Percentiles rank a stretch among this genome's conserved stretches.
Evolutionary conservation across 2,329 filamentous ascomycete species (phyloP).

Genomic region (Alternaria sp.): DNA sequence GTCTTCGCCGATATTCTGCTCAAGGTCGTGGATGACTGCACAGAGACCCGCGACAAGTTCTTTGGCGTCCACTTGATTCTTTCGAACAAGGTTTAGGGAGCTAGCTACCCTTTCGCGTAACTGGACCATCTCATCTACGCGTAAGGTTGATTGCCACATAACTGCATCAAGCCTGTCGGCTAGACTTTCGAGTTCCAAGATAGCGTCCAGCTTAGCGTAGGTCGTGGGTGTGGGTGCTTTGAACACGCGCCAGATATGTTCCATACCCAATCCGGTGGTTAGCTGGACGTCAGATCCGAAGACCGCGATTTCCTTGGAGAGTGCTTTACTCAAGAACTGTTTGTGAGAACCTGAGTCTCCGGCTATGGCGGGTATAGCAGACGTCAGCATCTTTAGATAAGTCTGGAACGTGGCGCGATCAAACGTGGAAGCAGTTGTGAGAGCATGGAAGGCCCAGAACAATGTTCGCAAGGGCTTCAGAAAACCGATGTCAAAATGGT

Average conservation of each 20-base stretch:
- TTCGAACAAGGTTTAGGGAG: slow-evolving; percentile 44
- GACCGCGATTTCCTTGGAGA: slow-evolving; percentile 40
- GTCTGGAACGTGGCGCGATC: slow-evolving; percentile 65
- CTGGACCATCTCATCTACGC: slow-evolving; percentile 47
- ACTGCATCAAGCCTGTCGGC: slow-evolving; percentile 57
- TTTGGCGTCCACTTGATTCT: slow-evolving; percentile 39
- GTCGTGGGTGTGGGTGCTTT: slow-evolving; percentile 65
- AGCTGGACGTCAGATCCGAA: slow-evolving; percentile 77
- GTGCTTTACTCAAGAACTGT: slow-evolving; percentile 36
- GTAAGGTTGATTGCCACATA: slow-evolving; percentile 49
- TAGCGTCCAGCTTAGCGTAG: slow-evolving; percentile 48
- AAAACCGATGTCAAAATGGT: slow-evolving; percentile 23
- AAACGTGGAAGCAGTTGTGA: slow-evolving; percentile 55
- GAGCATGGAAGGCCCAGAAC: slow-evolving; percentile 60
- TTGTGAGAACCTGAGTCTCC: slow-evolving; percentile 27
- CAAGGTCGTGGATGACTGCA: slow-evolving; percentile 42
- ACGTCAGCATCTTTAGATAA: slow-evolving; percentile 56
- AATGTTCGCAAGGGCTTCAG: slow-evolving; percentile 49
- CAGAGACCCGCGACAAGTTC: slow-evolving; percentile 44
- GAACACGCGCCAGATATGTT: slow-evolving; percentile 76
- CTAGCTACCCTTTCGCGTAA: slow-evolving; percentile 47
- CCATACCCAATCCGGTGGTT: slow-evolving; percentile 80
- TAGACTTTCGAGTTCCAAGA: slow-evolving; percentile 56
- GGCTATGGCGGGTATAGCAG: slow-evolving; percentile 20
- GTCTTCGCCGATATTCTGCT: slow-evolving; percentile 41